Conservation (phyloP, 306 rosid species). For the Vicia faba region DNA sequence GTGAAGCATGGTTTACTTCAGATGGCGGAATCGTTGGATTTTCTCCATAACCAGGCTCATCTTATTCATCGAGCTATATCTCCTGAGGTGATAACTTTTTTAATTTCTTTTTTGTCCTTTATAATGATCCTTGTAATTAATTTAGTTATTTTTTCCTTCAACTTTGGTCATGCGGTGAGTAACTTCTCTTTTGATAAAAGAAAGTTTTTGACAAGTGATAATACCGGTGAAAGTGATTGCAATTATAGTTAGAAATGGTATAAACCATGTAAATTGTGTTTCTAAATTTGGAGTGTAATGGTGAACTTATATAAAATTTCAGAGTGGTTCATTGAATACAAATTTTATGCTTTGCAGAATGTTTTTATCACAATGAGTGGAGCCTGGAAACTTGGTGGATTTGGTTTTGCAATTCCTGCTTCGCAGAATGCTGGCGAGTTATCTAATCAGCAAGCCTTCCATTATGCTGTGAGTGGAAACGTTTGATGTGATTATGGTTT, state of each 20-base stretch:
- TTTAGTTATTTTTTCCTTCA: not conserved
- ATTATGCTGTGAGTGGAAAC: constrained; percentile 78
- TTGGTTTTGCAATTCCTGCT: constrained; percentile 82
- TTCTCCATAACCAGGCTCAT: constrained; percentile 87
- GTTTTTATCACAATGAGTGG: constrained; percentile 91
- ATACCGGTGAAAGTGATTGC: not conserved
- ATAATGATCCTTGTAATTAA: not conserved
- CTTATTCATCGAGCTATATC: constrained; percentile 91
- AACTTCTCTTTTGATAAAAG: not conserved
- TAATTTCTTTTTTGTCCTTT: not conserved
- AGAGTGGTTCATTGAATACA: constrained; percentile 23
- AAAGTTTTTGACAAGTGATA: not conserved
- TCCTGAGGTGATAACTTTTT: constrained; percentile 67
- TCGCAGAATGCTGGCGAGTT: constrained; percentile 62
- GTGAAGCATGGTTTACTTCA: constrained; percentile 98
- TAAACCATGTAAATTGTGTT: not conserved
- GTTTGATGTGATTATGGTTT: constrained; percentile 32
- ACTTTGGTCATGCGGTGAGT: not conserved
- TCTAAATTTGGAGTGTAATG: constrained; percentile 11
- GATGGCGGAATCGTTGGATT: constrained; percentile 86
- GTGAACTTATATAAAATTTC: constrained; percentile 27
- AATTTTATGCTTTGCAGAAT: constrained; percentile 61
- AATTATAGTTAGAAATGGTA: constrained; percentile 20
- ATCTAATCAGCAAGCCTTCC: constrained; percentile 70
- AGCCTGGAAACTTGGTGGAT: constrained; percentile 99